Percentiles rank a stretch among this genome's conserved stretches.
phyloP scores from a whole-genome alignment of 176 grass and related monocot genomes.

The Carex scoparia region DNA sequence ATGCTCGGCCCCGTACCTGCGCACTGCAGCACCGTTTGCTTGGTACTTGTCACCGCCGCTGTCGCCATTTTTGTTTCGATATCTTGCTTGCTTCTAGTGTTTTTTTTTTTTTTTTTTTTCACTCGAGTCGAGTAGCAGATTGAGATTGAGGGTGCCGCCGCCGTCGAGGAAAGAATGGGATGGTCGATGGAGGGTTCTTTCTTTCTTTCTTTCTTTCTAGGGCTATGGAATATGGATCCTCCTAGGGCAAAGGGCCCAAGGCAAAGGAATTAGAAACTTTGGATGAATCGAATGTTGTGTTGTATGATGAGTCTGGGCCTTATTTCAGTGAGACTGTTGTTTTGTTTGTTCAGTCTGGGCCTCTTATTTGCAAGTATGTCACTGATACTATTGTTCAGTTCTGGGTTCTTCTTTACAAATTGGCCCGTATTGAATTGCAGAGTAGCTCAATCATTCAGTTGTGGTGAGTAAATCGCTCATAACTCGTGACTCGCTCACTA shows the following conservation, averaged over 20 bases:
- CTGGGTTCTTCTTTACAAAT: background rate
- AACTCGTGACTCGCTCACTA: too few relatives aligned
- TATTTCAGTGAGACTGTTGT: background rate
- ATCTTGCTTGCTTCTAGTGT: background rate
- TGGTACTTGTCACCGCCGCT: background rate
- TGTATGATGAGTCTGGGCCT: background rate
- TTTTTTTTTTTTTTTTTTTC: too few relatives aligned
- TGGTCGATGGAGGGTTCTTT: background rate
- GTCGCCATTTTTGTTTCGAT: slow-evolving; percentile 14
- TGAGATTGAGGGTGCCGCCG: background rate
- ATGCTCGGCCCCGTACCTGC: slow-evolving; percentile 20
- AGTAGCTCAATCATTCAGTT: background rate
- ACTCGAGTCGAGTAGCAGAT: background rate
- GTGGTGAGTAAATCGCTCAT: too few relatives aligned
- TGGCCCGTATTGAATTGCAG: background rate
- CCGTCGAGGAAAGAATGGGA: background rate
- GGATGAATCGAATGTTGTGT: background rate
- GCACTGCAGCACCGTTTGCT: slow-evolving; percentile 42
- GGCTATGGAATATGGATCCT: background rate
- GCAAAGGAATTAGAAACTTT: background rate
- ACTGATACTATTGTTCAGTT: background rate
- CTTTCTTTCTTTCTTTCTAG: background rate
- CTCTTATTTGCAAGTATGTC: background rate
- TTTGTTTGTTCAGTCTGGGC: too few relatives aligned
- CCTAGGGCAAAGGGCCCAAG: too few relatives aligned